Evolutionary conservation across 345 rosid genomes (phyloP), one percentile per base, ranked within the genome.

Genomic region (Erysimum cheiranthoides): DNA sequence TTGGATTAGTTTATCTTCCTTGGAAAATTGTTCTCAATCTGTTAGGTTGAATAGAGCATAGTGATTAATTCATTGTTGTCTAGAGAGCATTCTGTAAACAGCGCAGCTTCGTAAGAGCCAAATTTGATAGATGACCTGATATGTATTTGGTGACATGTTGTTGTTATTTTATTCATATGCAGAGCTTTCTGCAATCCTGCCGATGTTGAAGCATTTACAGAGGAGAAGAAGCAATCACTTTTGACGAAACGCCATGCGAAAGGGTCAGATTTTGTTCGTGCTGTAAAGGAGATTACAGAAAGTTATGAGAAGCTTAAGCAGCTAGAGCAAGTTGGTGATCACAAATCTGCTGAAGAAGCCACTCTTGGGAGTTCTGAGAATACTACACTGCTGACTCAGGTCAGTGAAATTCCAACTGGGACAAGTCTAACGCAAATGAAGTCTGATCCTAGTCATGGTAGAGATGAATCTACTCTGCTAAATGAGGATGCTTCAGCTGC

Each of bases 151-250:
- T 76, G 17, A 63, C 30, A 6, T 18, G 47, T 77, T 71, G 3
- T 65, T 72, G 51, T 34, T 61, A 11, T 50, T 49, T 18, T 59
- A 58, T 58, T 16, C 6, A 18, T 53, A 6, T 81, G 86, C 85
- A 95, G 99, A 82, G 97, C 97, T 52, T 90, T 95, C 86, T 95
- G 99, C 87, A 88, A 86, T 68, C 97, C 89, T 46, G 91, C 85
- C 61, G 99, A 95, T 78, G 91, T 95, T 51, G 99, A 95, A 86
- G 83, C 96, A 70, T 95, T 95, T 86, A 89, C 99, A 9, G 99
- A 95, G 79, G 99, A 95, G 82, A 95, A 89, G 80, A 95, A 92
- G 79, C 91, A 90, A 78, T 85, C 93, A 52, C 97, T 95, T 80
- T 72, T 89, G 80, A 71, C 71, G 9, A 95, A 90, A 80, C 93